Evolutionary conservation across 2,329 filamentous ascomycete species (phyloP).

Genomic region (Colletotrichum euphorbiae): DNA sequence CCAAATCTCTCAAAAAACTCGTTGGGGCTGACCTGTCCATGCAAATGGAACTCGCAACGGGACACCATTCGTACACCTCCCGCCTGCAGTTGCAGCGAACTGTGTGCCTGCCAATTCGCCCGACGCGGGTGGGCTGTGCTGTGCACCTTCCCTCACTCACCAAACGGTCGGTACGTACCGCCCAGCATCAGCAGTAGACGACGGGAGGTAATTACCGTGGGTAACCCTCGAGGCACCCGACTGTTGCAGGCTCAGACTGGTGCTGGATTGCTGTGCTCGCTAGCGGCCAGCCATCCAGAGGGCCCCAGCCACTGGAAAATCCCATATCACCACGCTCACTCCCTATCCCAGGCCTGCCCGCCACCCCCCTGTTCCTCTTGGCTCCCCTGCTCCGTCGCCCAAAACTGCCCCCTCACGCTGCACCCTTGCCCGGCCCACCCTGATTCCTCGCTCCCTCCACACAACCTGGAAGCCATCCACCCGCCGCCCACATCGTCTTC

Average conservation of each 20-base stretch:
- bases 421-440: conserved; percentile 31
- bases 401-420: conserved; percentile 29
- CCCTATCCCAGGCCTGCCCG: conserved; percentile 12
- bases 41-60: not conserved
- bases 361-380: conserved; percentile 33
- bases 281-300: not conserved
- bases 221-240: not conserved
- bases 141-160: conserved; percentile 13
- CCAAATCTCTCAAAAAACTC: not conserved
- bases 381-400: conserved; percentile 24
- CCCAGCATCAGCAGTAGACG: no score
- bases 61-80: no score
- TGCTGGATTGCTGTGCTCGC: conserved; percentile 2
- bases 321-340: conserved; percentile 8
- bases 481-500: conserved; percentile 37
- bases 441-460: conserved; percentile 32
- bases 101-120: not conserved
- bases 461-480: conserved; percentile 17
- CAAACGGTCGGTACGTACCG: no score
- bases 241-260: not conserved
- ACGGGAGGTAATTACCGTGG: no score
- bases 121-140: conserved; percentile 24
- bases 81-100: not conserved
- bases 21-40: conserved; percentile 6
- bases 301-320: conserved; percentile 16